phyloP scores from a whole-genome alignment of 208 protist species.

The Crithidia thermophila region DNA sequence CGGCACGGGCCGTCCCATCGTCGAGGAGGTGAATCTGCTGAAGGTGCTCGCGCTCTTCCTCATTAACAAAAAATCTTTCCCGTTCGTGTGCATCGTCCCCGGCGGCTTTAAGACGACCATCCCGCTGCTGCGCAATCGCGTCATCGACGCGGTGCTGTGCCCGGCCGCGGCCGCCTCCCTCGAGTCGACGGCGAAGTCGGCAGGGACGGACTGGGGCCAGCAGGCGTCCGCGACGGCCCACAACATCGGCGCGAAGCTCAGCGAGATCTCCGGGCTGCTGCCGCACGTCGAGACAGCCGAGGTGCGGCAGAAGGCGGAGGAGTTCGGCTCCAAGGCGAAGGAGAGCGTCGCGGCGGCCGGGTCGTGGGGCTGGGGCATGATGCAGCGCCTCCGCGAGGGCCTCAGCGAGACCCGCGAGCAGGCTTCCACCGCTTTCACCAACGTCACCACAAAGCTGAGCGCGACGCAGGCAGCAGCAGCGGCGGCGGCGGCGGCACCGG shows the following conservation, averaged over 20 bases:
- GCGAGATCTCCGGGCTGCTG: slow-evolving; percentile 30
- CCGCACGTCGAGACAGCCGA: slow-evolving; percentile 37
- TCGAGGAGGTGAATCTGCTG: slow-evolving; percentile 90
- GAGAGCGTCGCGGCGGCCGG: slow-evolving; percentile 47
- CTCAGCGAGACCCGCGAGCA: slow-evolving; percentile 35
- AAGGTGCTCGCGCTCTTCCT: slow-evolving; percentile 84
- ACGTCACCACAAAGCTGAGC: slow-evolving; percentile 4
- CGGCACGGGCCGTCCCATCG: slow-evolving; percentile 72
- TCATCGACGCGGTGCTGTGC: slow-evolving; percentile 37
- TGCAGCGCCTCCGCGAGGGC: slow-evolving; percentile 58
- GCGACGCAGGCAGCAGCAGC: neutral
- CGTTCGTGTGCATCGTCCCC: slow-evolving; percentile 71
- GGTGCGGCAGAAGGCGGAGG: slow-evolving; percentile 48
- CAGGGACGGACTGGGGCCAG: slow-evolving; percentile 13
- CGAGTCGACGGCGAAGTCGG: neutral
- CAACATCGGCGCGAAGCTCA: slow-evolving; percentile 26
- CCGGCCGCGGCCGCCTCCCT: slow-evolving; percentile 18
- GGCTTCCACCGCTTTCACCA: slow-evolving; percentile 7
- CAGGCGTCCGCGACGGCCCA: slow-evolving; percentile 22
- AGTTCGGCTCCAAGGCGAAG: slow-evolving; percentile 55
- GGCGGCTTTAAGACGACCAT: slow-evolving; percentile 80
- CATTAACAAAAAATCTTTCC: slow-evolving; percentile 62
- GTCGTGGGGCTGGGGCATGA: slow-evolving; percentile 69
- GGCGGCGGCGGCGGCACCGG: neutral
- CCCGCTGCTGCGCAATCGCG: slow-evolving; percentile 59